A percentile compares a stretch with the other conserved stretches of the same genome.
These are phyloP conservation scores for Aspergillus indologenus DNA, from an alignment of 495 filamentous ascomycete genomes.

Conservation along the genomic window DNA sequence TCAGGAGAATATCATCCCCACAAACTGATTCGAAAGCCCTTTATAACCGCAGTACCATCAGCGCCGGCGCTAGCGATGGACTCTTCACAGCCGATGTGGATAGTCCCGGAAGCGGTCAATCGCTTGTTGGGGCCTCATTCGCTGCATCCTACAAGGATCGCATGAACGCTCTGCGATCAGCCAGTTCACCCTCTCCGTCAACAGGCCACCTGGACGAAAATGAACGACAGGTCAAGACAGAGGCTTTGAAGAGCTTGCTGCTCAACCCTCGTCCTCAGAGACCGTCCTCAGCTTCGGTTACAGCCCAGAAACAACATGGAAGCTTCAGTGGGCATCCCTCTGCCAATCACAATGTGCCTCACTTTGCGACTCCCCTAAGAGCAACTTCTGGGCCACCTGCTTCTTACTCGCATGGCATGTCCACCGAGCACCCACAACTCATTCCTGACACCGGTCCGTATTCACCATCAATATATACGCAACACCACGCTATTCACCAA, in stretches of 20 bases:
- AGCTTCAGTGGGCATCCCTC: constrained; percentile 15
- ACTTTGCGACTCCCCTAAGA: constrained; percentile 39
- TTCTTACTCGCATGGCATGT: constrained; percentile 19
- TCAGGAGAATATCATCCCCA: constrained; percentile 33
- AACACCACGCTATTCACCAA: constrained; percentile 19
- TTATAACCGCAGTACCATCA: constrained; percentile 29
- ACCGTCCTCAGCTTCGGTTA: constrained; percentile 30
- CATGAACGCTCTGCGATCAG: constrained; percentile 53
- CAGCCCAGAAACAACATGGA: constrained; percentile 14
- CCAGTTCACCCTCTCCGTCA: constrained; percentile 24
- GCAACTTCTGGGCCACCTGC: constrained; percentile 37
- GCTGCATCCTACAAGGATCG: constrained; percentile 65
- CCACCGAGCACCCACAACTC: neutral
- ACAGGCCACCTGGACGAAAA: constrained; percentile 31
- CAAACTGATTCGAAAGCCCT: constrained; percentile 34
- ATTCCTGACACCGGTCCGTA: constrained; percentile 16
- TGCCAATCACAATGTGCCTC: constrained; percentile 24
- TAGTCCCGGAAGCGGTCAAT: constrained; percentile 39
- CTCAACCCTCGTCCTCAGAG: constrained; percentile 45
- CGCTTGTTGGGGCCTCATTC: constrained; percentile 59
- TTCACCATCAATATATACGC: constrained; percentile 14
- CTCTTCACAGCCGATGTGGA: constrained; percentile 69
- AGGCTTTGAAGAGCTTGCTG: constrained; percentile 46
- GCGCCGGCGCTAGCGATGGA: constrained; percentile 43
- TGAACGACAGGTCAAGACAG: constrained; percentile 42